A percentile compares a stretch with the other conserved stretches of the same genome.
Evolutionary conservation across 2,329 filamentous ascomycete species (phyloP).

Genomic region (Pyrenochaeta sp.): DNA sequence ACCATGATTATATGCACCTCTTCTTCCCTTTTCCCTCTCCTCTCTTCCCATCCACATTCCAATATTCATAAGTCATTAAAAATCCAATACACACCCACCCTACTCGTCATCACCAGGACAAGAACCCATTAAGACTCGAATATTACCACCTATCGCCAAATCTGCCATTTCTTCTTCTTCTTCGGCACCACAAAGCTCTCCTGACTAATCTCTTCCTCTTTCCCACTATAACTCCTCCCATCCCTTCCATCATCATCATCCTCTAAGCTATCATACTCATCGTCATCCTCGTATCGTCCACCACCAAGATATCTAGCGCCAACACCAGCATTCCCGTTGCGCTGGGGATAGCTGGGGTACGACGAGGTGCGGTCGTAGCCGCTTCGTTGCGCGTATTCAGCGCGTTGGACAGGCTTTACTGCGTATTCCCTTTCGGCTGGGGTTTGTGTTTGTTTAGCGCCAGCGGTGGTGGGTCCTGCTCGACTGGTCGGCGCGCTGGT

Average conservation of each 20-base stretch:
- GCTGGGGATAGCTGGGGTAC: conserved; percentile 30
- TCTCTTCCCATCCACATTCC: not conserved
- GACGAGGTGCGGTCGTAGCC: conserved; percentile 33
- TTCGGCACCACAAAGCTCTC: conserved; percentile 46
- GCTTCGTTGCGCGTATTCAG: conserved; percentile 27
- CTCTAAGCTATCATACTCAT: conserved; percentile 37
- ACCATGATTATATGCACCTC: not conserved
- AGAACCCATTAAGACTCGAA: not conserved
- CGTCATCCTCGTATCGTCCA: conserved; percentile 43
- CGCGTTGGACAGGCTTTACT: conserved; percentile 19
- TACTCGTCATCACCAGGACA: not conserved
- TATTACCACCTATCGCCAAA: conserved; percentile 34
- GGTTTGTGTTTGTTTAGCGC: not conserved
- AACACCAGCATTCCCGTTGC: conserved; percentile 35
- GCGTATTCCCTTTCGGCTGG: conserved; percentile 9
- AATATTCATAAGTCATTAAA: too few species aligned
- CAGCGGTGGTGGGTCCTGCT: conserved; percentile 7
- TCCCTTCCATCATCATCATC: conserved; percentile 24
- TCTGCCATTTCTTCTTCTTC: conserved; percentile 53
- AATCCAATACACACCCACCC: not conserved
- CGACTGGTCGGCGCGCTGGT: conserved; percentile 8
- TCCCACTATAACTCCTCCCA: conserved; percentile 33
- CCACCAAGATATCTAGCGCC: conserved; percentile 41
- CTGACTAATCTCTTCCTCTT: conserved; percentile 37
- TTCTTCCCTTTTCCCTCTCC: not conserved